Percentiles rank a stretch among this genome's conserved stretches.
These are phyloP conservation scores for Wakefieldia striispora DNA, from an alignment of 768 basidiomycete species.

Conservation along the genomic window DNA sequence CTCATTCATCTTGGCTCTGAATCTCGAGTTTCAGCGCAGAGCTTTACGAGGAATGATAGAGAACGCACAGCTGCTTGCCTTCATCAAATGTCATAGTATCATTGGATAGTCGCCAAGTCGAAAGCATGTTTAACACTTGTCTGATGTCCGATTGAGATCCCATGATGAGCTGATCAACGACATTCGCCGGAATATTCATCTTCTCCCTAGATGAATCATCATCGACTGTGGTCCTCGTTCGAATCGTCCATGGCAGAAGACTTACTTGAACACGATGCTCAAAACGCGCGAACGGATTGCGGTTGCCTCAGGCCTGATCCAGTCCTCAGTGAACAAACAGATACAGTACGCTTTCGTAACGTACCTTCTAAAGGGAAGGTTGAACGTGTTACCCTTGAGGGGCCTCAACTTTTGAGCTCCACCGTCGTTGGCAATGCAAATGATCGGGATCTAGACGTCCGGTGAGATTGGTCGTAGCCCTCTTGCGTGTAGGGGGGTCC, in stretches of 20 bases:
- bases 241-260: neutral
- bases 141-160: slow-evolving; percentile 96
- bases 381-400: slow-evolving; percentile 65
- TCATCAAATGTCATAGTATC: slow-evolving; percentile 87
- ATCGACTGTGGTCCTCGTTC: neutral
- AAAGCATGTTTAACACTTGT: slow-evolving; percentile 96
- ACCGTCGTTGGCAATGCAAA: slow-evolving; percentile 94
- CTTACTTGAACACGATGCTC: slow-evolving; percentile 87
- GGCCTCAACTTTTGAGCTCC: slow-evolving; percentile 91
- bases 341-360: slow-evolving; percentile 14
- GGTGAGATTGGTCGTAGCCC: neutral
- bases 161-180: slow-evolving; percentile 85
- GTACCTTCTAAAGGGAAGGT: slow-evolving; percentile 75
- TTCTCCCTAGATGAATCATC: slow-evolving; percentile 61
- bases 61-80: slow-evolving; percentile 80
- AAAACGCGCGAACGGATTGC: slow-evolving; percentile 84
- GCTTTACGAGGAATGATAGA: neutral
- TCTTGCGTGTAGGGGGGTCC: neutral
- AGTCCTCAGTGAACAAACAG: neutral
- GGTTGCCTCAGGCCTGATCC: slow-evolving; percentile 66
- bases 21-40: slow-evolving; percentile 3
- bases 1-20: slow-evolving; percentile 84
- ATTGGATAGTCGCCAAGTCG: slow-evolving; percentile 91
- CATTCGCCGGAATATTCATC: slow-evolving; percentile 87
- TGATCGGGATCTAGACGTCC: slow-evolving; percentile 77